Evolutionary conservation across 345 rosid genomes (phyloP), one percentile per base, ranked within the genome.

Genomic region (Brassica incana): DNA sequence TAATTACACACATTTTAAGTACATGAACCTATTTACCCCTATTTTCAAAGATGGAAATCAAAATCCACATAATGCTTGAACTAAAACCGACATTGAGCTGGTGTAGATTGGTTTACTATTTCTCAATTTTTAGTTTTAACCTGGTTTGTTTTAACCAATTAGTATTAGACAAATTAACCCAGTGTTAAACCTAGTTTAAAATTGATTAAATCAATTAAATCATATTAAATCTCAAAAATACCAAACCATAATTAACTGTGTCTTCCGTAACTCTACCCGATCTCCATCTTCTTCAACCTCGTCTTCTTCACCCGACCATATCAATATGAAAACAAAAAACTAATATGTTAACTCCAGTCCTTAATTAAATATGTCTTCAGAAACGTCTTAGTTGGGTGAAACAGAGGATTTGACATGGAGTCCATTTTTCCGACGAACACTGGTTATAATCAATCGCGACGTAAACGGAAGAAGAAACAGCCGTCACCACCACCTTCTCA

Each of bases 381-480:
- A 29, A 29, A 29, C 32, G 40, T 36, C 40, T 36, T 36, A 7
- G 40, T 36, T 36, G 40, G 40, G 60, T 5, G 63, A 59, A 59
- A 12, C 15, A 25, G 33, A 60, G 15, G 33, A 9, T 1, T 30
- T 30, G 6, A 54, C 25, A 78, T 71, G 77, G 76, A 71, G 3
- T 69, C 80, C 11, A 4, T 70, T 33, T 75, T 45, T 77, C 82
- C 81, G 87, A 20, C 30, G 56, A 81, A 52, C 80, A 48, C 81
- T 9, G 40, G 32, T 62, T 65, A 67, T 14, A 89, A 87, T 74
- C 90, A 88, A 5, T 71, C 85, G 0, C 86, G 78, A 27, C 87
- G 89, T 64, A 88, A 72, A 74, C 85, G 86, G 87, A 92, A 84
- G 89, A 91, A 88, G 90, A 89, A 87, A 84, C 62, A 61, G 0